Base-by-base conservation (phyloP, 192 early-diverging fungal genomes). In the Linnemannia exigua region DNA sequence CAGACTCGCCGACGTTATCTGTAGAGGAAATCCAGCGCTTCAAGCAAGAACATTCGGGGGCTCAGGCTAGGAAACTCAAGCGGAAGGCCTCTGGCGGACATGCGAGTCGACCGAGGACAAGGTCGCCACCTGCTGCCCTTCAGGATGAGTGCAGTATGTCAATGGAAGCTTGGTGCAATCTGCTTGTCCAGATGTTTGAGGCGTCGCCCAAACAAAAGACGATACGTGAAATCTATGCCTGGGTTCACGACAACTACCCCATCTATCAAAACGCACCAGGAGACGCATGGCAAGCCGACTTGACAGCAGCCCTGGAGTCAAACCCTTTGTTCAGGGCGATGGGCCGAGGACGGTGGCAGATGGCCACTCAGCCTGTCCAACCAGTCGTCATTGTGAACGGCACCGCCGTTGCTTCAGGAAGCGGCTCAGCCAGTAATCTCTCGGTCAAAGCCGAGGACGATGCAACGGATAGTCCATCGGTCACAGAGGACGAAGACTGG, bases 191-290 rank as follows among this genome's bases (percentile, higher is more conserved):
- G 58, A 88, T 88, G 83, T 88, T 88, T 75, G 79, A 88, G 48
- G 79, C 82, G 51, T 81, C 88, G 36, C 79, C 79, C 75, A 88
- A 88, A 67, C 88, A 88, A 82, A 88, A 88, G 71, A 88, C 88
- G 25, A 86, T 88, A 72, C 84, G 88, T 8, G 88, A 88, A 70
- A 84, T 88, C 48, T 81, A 69, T 58, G 73, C 88, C 20, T 81
- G 82, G 88, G 79, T 88, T 48, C 82, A 86, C 47, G 88, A 86
- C 41, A 88, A 81, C 52, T 88, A 86, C 68, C 88, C 88, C 20
- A 78, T 88, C 47, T 88, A 85, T 76, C 75, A 81, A 36, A 81
- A 88, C 22, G 88, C 82, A 17, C 88, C 88, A 47, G 84, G 79
- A 16, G 75, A 84, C 47, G 79, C 77, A 44, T 88, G 88, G 88